A percentile compares a stretch with the other conserved stretches of the same genome.
Conservation (phyloP, 2,329 filamentous ascomycete genomes). For the Zymoseptoria crescenta region DNA sequence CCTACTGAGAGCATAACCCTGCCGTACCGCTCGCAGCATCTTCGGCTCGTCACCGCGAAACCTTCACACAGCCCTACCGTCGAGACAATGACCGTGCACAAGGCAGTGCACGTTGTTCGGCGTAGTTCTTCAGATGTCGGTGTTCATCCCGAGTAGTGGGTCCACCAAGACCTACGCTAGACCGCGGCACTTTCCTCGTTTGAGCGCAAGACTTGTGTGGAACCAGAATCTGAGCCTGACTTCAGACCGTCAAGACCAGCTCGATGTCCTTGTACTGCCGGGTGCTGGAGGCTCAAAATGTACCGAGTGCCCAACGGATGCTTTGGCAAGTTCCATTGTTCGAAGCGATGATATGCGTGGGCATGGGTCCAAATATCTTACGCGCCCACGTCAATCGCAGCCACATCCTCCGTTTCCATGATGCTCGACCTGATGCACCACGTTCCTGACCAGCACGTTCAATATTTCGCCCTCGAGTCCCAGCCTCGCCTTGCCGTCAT, state of each 20-base stretch:
- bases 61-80: background rate
- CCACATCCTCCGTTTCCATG: slow-evolving; percentile 28
- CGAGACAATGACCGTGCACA: background rate
- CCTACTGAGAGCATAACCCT: background rate
- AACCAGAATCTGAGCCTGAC: background rate
- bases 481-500: slow-evolving; percentile 15
- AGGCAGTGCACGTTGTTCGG: background rate
- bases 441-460: slow-evolving; percentile 12
- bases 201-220: background rate
- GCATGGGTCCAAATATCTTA: no score
- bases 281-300: background rate
- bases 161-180: background rate
- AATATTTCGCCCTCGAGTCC: slow-evolving; percentile 15
- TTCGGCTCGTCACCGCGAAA: background rate
- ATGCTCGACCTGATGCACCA: slow-evolving; percentile 18
- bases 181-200: background rate
- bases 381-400: slow-evolving; percentile 24
- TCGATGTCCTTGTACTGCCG: background rate
- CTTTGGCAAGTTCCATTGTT: no score
- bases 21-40: background rate
- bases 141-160: background rate
- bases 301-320: no score
- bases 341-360: no score
- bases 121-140: background rate
- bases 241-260: background rate